A percentile compares a stretch with the other conserved stretches of the same genome.
These are phyloP conservation scores for Zymoseptoria crescenta DNA, from an alignment of 2,329 filamentous ascomycete genomes.

Conservation along the genomic window DNA sequence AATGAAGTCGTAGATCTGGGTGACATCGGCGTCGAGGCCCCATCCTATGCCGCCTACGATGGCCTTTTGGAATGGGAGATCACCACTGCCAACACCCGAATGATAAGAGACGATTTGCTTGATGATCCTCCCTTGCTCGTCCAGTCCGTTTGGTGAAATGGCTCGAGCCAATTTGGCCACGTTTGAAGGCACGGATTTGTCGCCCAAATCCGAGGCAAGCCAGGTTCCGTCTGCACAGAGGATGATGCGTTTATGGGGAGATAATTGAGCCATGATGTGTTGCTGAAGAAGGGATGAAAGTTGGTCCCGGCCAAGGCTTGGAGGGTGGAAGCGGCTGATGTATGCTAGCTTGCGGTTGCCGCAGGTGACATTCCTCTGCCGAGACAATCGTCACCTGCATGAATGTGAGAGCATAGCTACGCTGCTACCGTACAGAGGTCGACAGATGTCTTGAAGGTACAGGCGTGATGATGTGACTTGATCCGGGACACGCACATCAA, in stretches of 20 bases:
- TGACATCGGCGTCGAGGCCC: conserved; percentile 37
- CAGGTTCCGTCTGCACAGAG: conserved; percentile 11
- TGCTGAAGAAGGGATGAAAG: no score
- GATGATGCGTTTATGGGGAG: conserved; percentile 8
- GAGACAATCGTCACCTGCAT: no score
- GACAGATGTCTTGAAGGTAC: no score
- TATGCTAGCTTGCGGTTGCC: no score
- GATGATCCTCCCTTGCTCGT: conserved; percentile 26
- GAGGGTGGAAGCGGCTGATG: no score
- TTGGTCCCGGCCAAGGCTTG: no score
- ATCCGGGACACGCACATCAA: no score
- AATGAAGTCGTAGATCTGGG: conserved; percentile 40
- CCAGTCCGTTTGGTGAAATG: conserved; percentile 37
- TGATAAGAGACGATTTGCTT: conserved; percentile 44
- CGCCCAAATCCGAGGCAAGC: conserved; percentile 37
- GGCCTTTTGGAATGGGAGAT: conserved; percentile 16
- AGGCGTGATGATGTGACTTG: no score
- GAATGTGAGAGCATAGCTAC: no score
- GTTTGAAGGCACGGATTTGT: conserved; percentile 37
- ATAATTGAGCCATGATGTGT: not conserved
- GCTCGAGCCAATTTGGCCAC: conserved; percentile 40
- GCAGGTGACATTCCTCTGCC: no score
- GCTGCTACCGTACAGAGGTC: no score
- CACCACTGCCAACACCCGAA: conserved; percentile 38
- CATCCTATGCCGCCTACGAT: conserved; percentile 10